Base-by-base conservation (phyloP, 176 grass and related monocot genomes). In the Phoenix dactylifera region DNA sequence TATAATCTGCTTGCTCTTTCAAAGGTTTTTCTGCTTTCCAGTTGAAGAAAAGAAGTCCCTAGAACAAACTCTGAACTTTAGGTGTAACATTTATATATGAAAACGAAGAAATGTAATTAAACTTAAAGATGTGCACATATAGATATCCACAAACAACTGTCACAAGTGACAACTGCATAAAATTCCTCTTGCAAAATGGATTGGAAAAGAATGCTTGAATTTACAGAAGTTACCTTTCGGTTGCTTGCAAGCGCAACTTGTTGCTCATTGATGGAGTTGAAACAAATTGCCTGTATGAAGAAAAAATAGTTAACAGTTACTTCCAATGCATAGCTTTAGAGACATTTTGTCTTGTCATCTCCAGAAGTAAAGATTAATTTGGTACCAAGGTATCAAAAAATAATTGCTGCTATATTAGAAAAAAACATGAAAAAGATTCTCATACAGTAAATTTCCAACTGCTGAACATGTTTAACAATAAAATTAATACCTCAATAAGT, bases 1-100 rank as follows among this genome's bases (percentile, higher is more conserved):
- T 66, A 68, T 96, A 96, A 52, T 96, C 80, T 51, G 56, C 60
- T 59, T 77, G 68, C 20, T 68, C 65, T 57, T 61, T 78, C 60
- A 51, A 32, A 52, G 76, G 58, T 75, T 82, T 64, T 59, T 80
- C 59, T 49, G 52, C 72, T 53, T 77, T 66, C 83, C 83, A 82
- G 72, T 87, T 82, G 83, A 96, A 90, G 60, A 96, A 96, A 66
- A 96, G 62, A 74, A 96, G 86, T 22, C 86, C 92, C 92, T 96
- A 68, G 56, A 26, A 67, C 44, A 64, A 71, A 35, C 5, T 6
- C 15, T n/a, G 22, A 20, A 67, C 22, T 54, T 7, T 68, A 44
- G 26, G n/a, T 1, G 16, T 16, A 22, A 23, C 22, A 30, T 35
- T 4, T 26, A 55, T 4, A 55, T n/a, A 68, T 20, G 26, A 55